Conservation (phyloP, 352 stramenopile species). For the Pythium angustatum region DNA sequence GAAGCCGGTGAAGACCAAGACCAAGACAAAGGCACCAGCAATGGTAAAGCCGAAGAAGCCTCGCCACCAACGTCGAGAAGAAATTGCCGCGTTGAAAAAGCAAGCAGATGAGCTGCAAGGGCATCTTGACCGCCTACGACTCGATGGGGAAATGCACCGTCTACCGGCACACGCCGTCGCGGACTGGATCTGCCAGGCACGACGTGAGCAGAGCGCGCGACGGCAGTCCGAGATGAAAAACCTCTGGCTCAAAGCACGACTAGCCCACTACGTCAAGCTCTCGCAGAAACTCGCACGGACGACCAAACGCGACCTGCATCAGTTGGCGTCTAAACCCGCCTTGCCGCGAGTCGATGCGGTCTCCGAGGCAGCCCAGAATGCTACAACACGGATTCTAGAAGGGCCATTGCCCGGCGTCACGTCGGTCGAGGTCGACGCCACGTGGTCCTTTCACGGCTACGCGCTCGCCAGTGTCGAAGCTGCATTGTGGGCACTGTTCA, state of each 20-base stretch:
- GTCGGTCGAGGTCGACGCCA: background rate
- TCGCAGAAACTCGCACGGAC: conserved; percentile 1
- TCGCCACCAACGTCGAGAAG: background rate
- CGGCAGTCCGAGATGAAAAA: conserved; percentile 8
- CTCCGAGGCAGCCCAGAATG: no score
- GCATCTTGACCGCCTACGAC: background rate
- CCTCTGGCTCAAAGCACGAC: background rate
- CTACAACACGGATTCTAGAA: background rate
- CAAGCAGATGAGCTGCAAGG: background rate
- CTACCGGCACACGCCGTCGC: background rate
- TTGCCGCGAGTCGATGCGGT: no score
- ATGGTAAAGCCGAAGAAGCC: no score
- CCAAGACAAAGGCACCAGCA: no score
- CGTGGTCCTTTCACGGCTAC: background rate
- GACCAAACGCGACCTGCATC: no score
- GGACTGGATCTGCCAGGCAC: background rate
- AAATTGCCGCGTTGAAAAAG: background rate
- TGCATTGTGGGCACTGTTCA: background rate
- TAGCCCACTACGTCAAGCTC: conserved; percentile 2
- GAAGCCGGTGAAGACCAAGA: no score
- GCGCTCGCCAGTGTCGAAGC: background rate
- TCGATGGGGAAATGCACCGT: background rate
- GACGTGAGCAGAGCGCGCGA: background rate
- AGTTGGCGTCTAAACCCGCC: no score
- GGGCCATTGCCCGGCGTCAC: background rate